These are phyloP conservation scores for Calonectria hawksworthii DNA, from an alignment of 2,329 filamentous ascomycete genomes.

Conservation along the genomic window DNA sequence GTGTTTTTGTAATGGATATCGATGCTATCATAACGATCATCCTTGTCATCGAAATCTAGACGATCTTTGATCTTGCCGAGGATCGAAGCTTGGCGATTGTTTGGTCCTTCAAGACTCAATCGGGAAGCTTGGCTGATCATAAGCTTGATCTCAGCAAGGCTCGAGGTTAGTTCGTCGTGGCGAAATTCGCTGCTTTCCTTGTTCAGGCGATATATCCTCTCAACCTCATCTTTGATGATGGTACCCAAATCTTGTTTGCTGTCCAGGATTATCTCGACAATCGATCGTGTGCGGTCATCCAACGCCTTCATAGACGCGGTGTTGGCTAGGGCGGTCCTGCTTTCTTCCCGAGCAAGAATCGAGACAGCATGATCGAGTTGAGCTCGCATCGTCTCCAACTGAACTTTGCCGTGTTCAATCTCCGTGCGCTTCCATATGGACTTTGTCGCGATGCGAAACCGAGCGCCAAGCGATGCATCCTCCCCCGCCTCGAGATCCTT, in stretches of 20 bases:
- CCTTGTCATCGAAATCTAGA: not conserved
- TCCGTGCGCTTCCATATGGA: not conserved
- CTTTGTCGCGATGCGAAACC: not conserved
- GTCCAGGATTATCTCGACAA: not conserved
- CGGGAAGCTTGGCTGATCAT: not conserved
- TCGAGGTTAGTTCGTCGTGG: not conserved
- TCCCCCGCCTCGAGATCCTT: not conserved
- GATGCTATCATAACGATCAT: not conserved
- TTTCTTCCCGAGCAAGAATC: not conserved
- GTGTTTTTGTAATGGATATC: not conserved
- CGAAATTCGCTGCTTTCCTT: not conserved
- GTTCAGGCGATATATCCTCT: not conserved
- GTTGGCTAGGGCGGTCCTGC: not conserved
- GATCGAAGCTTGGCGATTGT: not conserved
- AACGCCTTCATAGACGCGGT: not conserved
- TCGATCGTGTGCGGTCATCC: not conserved
- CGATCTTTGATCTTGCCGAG: not conserved
- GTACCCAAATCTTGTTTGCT: not conserved
- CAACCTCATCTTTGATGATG: not conserved
- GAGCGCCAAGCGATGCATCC: not conserved
- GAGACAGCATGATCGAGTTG: not conserved
- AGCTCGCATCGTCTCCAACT: not conserved
- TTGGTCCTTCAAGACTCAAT: not conserved
- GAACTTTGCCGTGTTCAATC: not conserved
- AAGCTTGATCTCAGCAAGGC: not conserved